Base-by-base conservation (phyloP, 2,329 filamentous ascomycete genomes). In the Cladosporium sp. region DNA sequence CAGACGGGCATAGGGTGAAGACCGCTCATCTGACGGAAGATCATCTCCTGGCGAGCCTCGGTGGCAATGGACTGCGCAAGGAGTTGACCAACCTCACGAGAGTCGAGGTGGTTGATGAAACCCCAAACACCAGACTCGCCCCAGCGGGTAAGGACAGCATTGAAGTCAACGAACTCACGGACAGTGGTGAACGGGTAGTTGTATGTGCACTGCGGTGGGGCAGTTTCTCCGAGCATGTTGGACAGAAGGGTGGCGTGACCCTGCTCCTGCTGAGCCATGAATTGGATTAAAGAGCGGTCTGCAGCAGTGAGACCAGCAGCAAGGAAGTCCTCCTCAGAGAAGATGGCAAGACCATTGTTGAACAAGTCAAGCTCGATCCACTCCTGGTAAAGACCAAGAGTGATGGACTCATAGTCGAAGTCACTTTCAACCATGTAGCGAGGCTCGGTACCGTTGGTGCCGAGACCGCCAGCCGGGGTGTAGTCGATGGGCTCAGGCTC, bases 281-380 rank as follows among this genome's bases (percentile, higher is more conserved):
- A 90, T 69, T 89, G 79, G 55, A 95, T 87, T 65, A 95, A 80
- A 64, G 82, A 86, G 10, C 89, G 85, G 71, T 93, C 90, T 72
- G 91, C 86, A 12, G 87, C 82, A 7, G 81, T 88, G 16, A 96
- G 79, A 1, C 91, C 90, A 29, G 85, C 88, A 1, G 82, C 85
- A 7, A 86, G 80, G 70, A 93, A 95, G 18, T 95, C 89, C 35
- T 86, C 82, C 0, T 82, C 85, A 1, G 86, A 87, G 78, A 91
- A 95, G 0, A 82, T 85, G 0, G 85, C 86, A 3, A 95, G 83
- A 16, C 89, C 91, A 74, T 90, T 88, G 76, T 91, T 88, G 84
- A 95, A 95, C 16, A 92, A 83, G 74, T 95, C 92, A 1, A 95
- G 83, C 78, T 95, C 91, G 63, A 94, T 92, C 85, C 87, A 95